Conservation (phyloP, 2,329 filamentous ascomycete species). For the Fusarium annulatum region DNA sequence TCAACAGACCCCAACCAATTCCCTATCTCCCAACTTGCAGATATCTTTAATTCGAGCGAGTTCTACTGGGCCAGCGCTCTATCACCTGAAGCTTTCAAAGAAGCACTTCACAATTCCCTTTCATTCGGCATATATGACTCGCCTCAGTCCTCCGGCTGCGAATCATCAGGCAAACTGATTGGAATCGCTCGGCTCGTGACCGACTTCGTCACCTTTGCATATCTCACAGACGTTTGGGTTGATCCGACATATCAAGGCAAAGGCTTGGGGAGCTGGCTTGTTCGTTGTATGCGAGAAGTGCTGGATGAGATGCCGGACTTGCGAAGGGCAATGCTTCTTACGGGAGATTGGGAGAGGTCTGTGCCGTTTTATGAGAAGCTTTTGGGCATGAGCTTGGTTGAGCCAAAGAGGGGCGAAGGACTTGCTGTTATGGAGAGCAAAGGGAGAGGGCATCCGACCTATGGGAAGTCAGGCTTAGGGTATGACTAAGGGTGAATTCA, state of each 20-base stretch:
- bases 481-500: not conserved
- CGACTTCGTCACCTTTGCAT: slow-evolving; percentile 72
- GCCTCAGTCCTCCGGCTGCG: rapidly evolving
- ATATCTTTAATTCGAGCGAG: slow-evolving; percentile 59
- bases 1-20: slow-evolving; percentile 65
- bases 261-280: slow-evolving; percentile 71
- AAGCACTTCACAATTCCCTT: slow-evolving; percentile 63
- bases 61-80: slow-evolving; percentile 67
- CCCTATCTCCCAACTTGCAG: slow-evolving; percentile 60
- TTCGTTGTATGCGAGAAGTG: slow-evolving; percentile 66
- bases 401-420: slow-evolving; percentile 34
- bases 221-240: slow-evolving; percentile 72
- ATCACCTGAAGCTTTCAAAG: slow-evolving; percentile 55
- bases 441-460: slow-evolving; percentile 36
- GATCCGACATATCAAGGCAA: slow-evolving; percentile 63
- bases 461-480: not conserved
- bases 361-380: slow-evolving; percentile 50
- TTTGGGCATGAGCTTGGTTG: slow-evolving; percentile 47
- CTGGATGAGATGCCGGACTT: slow-evolving; percentile 64
- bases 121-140: slow-evolving; percentile 65
- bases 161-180: slow-evolving; percentile 26
- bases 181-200: slow-evolving; percentile 65
- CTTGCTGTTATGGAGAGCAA: slow-evolving; percentile 45
- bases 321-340: slow-evolving; percentile 63
- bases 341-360: slow-evolving; percentile 49